Percentiles rank a stretch among this genome's conserved stretches.
Conservation (phyloP, 2,329 filamentous ascomycete genomes). For the Penicillium sp. region DNA sequence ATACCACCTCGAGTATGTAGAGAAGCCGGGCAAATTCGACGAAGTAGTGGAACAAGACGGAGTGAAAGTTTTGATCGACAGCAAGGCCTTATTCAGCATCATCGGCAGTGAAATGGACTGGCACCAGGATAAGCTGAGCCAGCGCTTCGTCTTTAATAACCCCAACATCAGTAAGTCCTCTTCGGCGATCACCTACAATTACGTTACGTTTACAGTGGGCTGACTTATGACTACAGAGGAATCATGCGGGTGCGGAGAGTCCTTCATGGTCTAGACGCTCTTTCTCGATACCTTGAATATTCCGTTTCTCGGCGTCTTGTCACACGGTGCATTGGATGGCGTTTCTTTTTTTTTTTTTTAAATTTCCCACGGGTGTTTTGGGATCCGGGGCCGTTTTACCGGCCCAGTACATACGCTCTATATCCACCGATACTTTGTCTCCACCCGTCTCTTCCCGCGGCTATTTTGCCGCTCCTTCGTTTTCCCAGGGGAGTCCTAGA, state of each 20-base stretch:
- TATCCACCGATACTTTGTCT: conserved; percentile 21
- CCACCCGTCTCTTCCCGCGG: conserved; percentile 1
- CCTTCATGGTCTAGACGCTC: conserved; percentile 70
- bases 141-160: conserved; percentile 91
- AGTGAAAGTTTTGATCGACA: conserved; percentile 92
- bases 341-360: conserved; percentile 26
- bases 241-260: conserved; percentile 93
- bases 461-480: not conserved
- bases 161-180: conserved; percentile 89
- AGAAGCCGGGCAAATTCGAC: conserved; percentile 83
- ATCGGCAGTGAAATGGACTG: conserved; percentile 99
- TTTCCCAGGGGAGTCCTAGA: not conserved
- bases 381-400: conserved; percentile 11
- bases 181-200: not conserved
- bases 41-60: conserved; percentile 94
- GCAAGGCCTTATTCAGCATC: conserved; percentile 95
- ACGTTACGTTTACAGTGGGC: conserved; percentile 6
- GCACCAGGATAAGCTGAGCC: conserved; percentile 90
- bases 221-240: conserved; percentile 65
- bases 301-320: conserved; percentile 21
- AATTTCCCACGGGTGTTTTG: conserved; percentile 18
- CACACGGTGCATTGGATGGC: conserved; percentile 38
- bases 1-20: conserved; percentile 93
- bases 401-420: conserved; percentile 23
- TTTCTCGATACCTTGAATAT: conserved; percentile 12